Percentiles rank a stretch among this genome's conserved stretches.
These are phyloP conservation scores for Ophiostoma himal-ulmi DNA, from an alignment of 2,329 filamentous ascomycete genomes.

Conservation along the genomic window DNA sequence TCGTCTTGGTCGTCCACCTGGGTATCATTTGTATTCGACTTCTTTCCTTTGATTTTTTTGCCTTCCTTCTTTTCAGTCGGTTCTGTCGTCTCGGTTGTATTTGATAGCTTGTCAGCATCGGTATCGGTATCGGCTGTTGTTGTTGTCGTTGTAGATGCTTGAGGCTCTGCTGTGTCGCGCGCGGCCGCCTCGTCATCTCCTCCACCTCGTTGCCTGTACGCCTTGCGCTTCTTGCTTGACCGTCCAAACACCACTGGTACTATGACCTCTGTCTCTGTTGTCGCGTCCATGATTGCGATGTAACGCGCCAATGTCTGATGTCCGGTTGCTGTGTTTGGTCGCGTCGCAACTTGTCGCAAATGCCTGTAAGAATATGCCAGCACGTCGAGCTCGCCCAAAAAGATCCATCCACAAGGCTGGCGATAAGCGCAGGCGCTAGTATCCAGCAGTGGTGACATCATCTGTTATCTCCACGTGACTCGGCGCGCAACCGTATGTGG, in stretches of 20 bases:
- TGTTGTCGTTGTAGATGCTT: not conserved
- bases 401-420: slow-evolving; percentile 5
- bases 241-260: slow-evolving; percentile 47
- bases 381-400: not conserved
- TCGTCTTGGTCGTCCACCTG: not conserved
- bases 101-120: not conserved
- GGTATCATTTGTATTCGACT: not conserved
- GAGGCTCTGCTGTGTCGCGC: not conserved
- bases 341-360: not conserved
- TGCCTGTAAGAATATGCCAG: not conserved
- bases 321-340: not conserved
- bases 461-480: slow-evolving; percentile 1
- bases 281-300: slow-evolving; percentile 16
- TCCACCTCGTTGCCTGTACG: slow-evolving; percentile 46
- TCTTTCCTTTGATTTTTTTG: not conserved
- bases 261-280: slow-evolving; percentile 25
- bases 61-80: not conserved
- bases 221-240: slow-evolving; percentile 54
- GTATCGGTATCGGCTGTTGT: not conserved
- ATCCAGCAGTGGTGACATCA: slow-evolving; percentile 3
- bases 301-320: not conserved
- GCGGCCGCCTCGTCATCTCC: not conserved
- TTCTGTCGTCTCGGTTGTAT: not conserved
- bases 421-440: not conserved
- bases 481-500: not conserved